Base-by-base conservation (phyloP, 805 yeast genomes). In the Candida methanosorbosa region DNA sequence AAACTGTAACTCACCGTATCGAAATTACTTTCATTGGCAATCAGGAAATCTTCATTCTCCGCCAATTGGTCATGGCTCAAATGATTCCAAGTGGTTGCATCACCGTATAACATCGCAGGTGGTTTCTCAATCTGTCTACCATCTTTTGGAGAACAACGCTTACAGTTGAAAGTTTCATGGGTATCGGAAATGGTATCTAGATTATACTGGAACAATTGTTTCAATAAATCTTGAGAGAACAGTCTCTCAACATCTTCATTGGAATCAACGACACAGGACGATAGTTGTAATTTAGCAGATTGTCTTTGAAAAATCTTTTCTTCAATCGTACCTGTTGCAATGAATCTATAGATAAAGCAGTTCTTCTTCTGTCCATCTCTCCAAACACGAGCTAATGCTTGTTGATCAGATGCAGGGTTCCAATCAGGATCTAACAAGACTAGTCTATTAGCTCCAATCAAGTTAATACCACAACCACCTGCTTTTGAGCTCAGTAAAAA, bases 401-500 rank as follows among this genome's bases (percentile, higher is more conserved):
- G 98, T 55, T 92, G 97, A 53, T 90, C 98, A 1, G 95, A 81
- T 0, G 98, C 97, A 0, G 98, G 98, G 50, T 90, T 90, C 98
- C 98, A 92, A 55, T 92, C 98, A 0, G 79, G 79, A 54, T 92
- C 98, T 52, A 92, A 66, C 32, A 92, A 63, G 16, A 92, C 75
- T 41, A 92, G 64, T 42, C 98, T 69, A 45, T 92, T 92, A 3
- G 97, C 98, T 11, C 98, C 98, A 49, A 92, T 90, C 48, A 92
- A 70, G 55, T 92, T 92, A 49, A 92, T 85, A 60, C 98, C 98
- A 66, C 98, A 92, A 1, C 98, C 98, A 48, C 98, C 98, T 1
- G 98, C 98, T 57, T 92, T 92, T 7, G 95, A 84, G 53, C 95
- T 84, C 34, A 92, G 64, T 39, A 92, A 64, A 48, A 92, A 92